phyloP scores from a whole-genome alignment of 495 filamentous ascomycete genomes.

The Penicillium daleae region DNA sequence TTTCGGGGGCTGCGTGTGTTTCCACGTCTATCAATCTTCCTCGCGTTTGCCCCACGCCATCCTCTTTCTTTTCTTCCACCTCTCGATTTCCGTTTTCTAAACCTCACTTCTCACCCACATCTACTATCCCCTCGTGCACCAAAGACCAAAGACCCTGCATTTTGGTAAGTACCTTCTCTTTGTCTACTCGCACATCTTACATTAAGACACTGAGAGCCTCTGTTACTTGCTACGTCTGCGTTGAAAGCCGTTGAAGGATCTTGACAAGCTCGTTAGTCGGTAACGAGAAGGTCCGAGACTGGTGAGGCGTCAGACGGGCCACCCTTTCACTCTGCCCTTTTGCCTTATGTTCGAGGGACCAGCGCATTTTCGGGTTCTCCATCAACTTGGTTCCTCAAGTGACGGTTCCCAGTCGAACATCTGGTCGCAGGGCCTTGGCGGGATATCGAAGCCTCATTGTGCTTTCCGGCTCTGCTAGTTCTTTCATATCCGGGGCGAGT shows the following conservation, averaged over 20 bases:
- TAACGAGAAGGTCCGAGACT: background rate
- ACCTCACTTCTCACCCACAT: background rate
- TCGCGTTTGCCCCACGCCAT: background rate
- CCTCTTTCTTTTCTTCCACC: background rate
- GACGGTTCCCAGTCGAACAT: background rate
- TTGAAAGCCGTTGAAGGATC: background rate
- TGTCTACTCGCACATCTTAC: background rate
- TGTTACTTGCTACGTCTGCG: background rate
- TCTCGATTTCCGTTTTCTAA: background rate
- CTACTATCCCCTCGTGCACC: background rate
- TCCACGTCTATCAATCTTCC: background rate
- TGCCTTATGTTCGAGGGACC: background rate
- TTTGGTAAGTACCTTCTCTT: background rate
- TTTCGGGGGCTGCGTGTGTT: background rate
- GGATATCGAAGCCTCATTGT: background rate
- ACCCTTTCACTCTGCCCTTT: background rate
- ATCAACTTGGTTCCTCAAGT: background rate
- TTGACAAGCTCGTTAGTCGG: background rate
- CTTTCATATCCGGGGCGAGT: background rate
- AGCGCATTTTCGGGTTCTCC: background rate
- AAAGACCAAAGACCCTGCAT: background rate
- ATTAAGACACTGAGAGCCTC: background rate
- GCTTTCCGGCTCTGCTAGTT: background rate
- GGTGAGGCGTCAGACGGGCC: background rate
- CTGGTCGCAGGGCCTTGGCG: background rate